Base-by-base conservation (phyloP, 2,329 filamentous ascomycete genomes). In the Apiospora aurea region DNA sequence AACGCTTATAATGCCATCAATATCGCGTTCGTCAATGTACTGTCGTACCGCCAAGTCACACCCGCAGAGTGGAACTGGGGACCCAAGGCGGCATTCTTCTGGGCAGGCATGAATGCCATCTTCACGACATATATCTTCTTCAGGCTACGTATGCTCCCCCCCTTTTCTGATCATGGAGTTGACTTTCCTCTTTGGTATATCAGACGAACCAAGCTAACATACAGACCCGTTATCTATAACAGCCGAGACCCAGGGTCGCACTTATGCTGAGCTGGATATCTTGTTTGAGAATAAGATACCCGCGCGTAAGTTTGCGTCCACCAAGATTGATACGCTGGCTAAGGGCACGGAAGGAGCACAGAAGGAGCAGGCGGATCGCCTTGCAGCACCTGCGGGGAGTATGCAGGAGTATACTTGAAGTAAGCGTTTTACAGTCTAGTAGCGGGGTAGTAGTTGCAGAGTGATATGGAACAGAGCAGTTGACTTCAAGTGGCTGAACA, bases 231-330 rank as follows among this genome's bases (percentile, higher is more conserved):
- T 16, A 29, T 26, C 13, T 18, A 29, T 26, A 13, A 18, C 24
- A 53, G 24, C 82, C 46, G 84, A 85, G 75, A 83, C 83, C 0
- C 81, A 80, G 21, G 82, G 81, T 1, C 79, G 82, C 67, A 82
- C 81, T 0, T 80, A 84, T 57, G 82, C 83, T 70, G 84, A 86
- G 77, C 81, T 86, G 11, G 84, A 85, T 71, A 75, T 80, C 4
- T 73, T 86, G 72, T 86, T 86, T 74, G 79, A 82, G 41, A 71
- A 71, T 18, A 21, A 47, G 26, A 29, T 69, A 6, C 16, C 67
- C 8, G 67, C 67, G 5, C 67, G 67, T 38, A 49, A 69, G 67
- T 69, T 69, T 13, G 46, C n/a, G 24, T 34, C 41, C 6, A 46
- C 26, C 44, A 29, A 29, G n/a, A 21, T 69, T 13, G 26, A 69